These are phyloP conservation scores for Aphanocladium album DNA, from an alignment of 2,329 filamentous ascomycete species.

Conservation along the genomic window DNA sequence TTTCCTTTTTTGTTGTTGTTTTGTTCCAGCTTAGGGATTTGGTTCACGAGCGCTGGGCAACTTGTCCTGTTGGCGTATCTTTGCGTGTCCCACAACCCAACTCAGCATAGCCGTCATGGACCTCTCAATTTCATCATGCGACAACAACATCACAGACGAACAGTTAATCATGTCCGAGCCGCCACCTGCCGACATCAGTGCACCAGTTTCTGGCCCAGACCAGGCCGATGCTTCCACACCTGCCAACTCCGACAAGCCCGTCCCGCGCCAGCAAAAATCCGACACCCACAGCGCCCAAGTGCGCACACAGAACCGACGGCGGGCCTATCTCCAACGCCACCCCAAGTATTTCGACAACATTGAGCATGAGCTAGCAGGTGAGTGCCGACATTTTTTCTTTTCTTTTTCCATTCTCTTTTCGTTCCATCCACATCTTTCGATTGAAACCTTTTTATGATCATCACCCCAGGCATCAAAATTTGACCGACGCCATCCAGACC, in stretches of 20 bases:
- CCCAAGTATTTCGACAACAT: conserved; percentile 62
- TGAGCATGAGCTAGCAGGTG: conserved; percentile 53
- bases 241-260: conserved; percentile 28
- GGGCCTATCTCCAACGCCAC: conserved; percentile 68
- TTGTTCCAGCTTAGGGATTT: no score
- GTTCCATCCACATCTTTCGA: background rate
- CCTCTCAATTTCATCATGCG: no score
- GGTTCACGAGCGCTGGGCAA: no score
- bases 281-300: conserved; percentile 42
- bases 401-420: background rate
- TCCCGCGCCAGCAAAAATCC: conserved; percentile 40
- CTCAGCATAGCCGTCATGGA: no score
- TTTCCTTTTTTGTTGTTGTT: no score
- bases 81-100: no score
- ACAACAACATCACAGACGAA: no score
- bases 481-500: conserved; percentile 52
- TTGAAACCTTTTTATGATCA: no score
- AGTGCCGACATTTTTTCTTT: conserved; percentile 11
- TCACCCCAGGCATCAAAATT: no score
- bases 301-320: conserved; percentile 67
- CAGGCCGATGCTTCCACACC: background rate
- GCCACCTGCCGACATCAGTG: background rate
- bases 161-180: background rate
- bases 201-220: background rate
- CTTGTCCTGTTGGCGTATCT: no score